These are phyloP conservation scores for Phytophthora constricta DNA, from an alignment of 352 stramenopile species.

Conservation along the genomic window DNA sequence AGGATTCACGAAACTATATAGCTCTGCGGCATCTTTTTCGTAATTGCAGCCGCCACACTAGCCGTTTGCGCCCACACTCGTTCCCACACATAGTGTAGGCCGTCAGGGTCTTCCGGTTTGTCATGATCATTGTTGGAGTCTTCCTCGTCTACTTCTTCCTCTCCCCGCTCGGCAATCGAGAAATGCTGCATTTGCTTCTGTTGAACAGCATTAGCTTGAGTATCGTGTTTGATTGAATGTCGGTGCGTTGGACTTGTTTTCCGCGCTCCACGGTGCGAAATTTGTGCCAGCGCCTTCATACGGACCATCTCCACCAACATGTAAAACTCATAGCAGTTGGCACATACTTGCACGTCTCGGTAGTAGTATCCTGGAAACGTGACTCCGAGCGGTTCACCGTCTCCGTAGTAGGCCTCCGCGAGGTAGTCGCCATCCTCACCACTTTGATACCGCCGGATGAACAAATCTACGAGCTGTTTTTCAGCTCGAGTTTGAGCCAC, in stretches of 20 bases:
- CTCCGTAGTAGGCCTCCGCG: conserved; percentile 75
- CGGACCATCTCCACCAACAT: conserved; percentile 77
- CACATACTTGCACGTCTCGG: conserved; percentile 78
- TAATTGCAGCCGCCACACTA: conserved; percentile 33
- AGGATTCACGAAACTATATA: conserved; percentile 83
- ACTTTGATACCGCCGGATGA: conserved; percentile 77
- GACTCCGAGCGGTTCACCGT: conserved; percentile 73
- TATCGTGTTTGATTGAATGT: conserved; percentile 11
- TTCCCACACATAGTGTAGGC: conserved; percentile 40
- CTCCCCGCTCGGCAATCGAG: conserved; percentile 25
- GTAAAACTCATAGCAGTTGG: conserved; percentile 84
- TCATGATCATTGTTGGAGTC: conserved; percentile 1
- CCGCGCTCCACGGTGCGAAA: conserved; percentile 30
- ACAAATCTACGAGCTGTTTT: conserved; percentile 81
- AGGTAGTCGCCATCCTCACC: conserved; percentile 83
- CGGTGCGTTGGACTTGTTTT: conserved; percentile 27
- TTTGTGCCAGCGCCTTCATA: conserved; percentile 64
- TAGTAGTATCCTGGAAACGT: conserved; percentile 88
- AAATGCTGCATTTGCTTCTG: conserved; percentile 15
- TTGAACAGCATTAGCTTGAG: neutral
- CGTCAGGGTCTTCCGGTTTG: conserved; percentile 1
- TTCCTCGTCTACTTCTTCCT: conserved; percentile 27
- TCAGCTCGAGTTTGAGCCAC: conserved; percentile 81
- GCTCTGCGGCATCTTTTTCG: conserved; percentile 80
- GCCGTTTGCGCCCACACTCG: conserved; percentile 45